Evolutionary conservation across 2,329 filamentous ascomycete species (phyloP).

Genomic region (Microascus cirrosus): DNA sequence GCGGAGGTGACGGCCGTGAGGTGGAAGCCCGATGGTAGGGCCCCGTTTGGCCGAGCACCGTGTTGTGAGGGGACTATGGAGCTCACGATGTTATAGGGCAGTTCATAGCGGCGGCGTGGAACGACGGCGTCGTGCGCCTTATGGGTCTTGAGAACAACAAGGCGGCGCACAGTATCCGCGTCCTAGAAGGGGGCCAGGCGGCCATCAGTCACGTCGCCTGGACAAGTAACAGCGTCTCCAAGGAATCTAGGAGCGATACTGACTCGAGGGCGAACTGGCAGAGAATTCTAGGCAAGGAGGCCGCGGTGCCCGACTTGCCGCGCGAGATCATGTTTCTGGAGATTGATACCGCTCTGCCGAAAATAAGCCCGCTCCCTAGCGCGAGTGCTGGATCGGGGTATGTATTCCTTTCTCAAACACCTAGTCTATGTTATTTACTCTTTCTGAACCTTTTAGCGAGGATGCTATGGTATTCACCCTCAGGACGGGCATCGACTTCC

Average conservation of each 20-base stretch:
- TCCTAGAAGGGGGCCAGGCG: constrained; percentile 26
- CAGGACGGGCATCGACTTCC: constrained; percentile 55
- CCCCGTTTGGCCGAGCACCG: too few relatives aligned
- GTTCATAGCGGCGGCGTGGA: constrained; percentile 74
- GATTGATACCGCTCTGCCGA: constrained; percentile 64
- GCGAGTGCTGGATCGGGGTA: constrained; percentile 52
- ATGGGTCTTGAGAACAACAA: constrained; percentile 74
- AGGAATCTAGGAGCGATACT: constrained; percentile 11
- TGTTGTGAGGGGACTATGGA: constrained; percentile 2
- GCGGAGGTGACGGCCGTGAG: constrained; percentile 31
- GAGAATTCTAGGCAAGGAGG: constrained; percentile 6
- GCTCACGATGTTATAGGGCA: constrained; percentile 39
- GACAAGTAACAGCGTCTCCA: constrained; percentile 31
- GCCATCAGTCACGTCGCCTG: constrained; percentile 43
- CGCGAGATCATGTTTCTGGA: constrained; percentile 64
- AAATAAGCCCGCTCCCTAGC: constrained; percentile 57
- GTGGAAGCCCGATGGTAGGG: constrained; percentile 59
- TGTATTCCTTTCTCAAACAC: constrained; percentile 16
- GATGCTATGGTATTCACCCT: constrained; percentile 58
- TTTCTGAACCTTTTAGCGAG: constrained; percentile 20
- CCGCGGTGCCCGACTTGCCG: constrained; percentile 43
- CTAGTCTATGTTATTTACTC: background rate
- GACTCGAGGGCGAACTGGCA: constrained; percentile 2
- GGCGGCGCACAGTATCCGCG: constrained; percentile 59
- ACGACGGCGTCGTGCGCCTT: constrained; percentile 65